A percentile compares a stretch with the other conserved stretches of the same genome.
Conservation (phyloP, 495 filamentous ascomycete species). For the Recurvomyces mirabilis region DNA sequence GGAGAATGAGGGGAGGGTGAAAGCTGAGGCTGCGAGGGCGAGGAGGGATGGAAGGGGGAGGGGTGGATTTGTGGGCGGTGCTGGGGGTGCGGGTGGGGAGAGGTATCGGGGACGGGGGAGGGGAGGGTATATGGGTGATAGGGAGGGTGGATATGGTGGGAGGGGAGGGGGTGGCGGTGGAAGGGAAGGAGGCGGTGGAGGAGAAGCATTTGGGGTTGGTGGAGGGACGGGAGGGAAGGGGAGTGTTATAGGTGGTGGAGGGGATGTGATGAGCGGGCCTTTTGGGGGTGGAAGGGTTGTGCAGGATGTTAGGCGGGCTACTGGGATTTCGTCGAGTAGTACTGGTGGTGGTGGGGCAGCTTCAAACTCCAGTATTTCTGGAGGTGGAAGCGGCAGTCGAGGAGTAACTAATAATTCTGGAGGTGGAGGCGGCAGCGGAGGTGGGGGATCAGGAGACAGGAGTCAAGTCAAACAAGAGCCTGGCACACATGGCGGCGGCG, state of each 20-base stretch:
- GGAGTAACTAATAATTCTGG: too few relatives aligned
- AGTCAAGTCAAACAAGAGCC: conserved; percentile 5
- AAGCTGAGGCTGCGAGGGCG: conserved; percentile 2
- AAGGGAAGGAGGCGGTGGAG: conserved; percentile 7
- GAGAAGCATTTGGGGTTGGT: background rate
- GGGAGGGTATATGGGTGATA: conserved; percentile 13
- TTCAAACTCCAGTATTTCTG: background rate
- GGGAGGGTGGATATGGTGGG: conserved; percentile 9
- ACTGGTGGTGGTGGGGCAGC: conserved; percentile 12
- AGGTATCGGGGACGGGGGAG: conserved; percentile 3
- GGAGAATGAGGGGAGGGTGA: conserved; percentile 13
- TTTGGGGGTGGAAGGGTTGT: conserved; percentile 9
- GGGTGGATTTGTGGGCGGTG: conserved; percentile 5
- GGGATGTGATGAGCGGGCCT: background rate
- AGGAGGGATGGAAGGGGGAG: conserved; percentile 4
- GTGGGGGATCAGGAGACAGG: background rate
- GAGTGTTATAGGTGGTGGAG: background rate
- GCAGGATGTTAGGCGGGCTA: conserved; percentile 13
- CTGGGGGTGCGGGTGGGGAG: conserved; percentile 1
- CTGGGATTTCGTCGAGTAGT: conserved; percentile 7
- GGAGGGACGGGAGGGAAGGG: background rate
- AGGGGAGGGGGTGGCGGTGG: conserved; percentile 4
- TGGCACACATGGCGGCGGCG: conserved; percentile 5
- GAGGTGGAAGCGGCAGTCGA: conserved; percentile 1
- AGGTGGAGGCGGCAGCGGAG: conserved; percentile 3